These are phyloP conservation scores for Phlegmacium glaucopus DNA, from an alignment of 768 basidiomycete genomes.

Conservation along the genomic window DNA sequence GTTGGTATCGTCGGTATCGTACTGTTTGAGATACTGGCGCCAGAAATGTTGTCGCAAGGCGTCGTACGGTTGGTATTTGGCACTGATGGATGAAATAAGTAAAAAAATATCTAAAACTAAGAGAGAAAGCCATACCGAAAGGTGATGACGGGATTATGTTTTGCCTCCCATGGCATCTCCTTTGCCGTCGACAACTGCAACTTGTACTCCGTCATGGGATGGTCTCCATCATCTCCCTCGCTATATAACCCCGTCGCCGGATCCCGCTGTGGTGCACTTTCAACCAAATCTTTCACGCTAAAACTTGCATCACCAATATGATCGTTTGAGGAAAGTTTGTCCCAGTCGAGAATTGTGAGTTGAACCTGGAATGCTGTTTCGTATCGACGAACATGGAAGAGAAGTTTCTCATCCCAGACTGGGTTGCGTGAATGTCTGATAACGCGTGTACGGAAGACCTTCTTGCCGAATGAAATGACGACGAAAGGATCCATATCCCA, in stretches of 20 bases:
- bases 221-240: slow-evolving; percentile 68
- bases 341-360: slow-evolving; percentile 92
- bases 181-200: slow-evolving; percentile 60
- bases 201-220: slow-evolving; percentile 71
- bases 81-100: slow-evolving; percentile 37
- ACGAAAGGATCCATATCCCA: slow-evolving; percentile 99
- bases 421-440: slow-evolving; percentile 83
- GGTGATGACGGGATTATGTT: slow-evolving; percentile 64
- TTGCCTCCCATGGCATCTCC: slow-evolving; percentile 68
- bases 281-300: slow-evolving; percentile 67
- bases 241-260: slow-evolving; percentile 54
- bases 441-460: slow-evolving; percentile 91
- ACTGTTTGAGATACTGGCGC: slow-evolving; percentile 84
- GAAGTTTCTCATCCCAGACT: slow-evolving; percentile 90
- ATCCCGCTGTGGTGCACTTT: slow-evolving; percentile 62
- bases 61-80: slow-evolving; percentile 94
- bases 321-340: slow-evolving; percentile 88
- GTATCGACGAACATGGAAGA: slow-evolving; percentile 91
- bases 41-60: slow-evolving; percentile 89
- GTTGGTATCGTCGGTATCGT: slow-evolving; percentile 82
- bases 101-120: background rate
- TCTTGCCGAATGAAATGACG: slow-evolving; percentile 94
- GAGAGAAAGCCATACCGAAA: slow-evolving; percentile 48
- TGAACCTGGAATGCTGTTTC: slow-evolving; percentile 78
- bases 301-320: slow-evolving; percentile 78